Evolutionary conservation across 2,329 filamentous ascomycete genomes (phyloP).

Genomic region (Penicillium sp.): DNA sequence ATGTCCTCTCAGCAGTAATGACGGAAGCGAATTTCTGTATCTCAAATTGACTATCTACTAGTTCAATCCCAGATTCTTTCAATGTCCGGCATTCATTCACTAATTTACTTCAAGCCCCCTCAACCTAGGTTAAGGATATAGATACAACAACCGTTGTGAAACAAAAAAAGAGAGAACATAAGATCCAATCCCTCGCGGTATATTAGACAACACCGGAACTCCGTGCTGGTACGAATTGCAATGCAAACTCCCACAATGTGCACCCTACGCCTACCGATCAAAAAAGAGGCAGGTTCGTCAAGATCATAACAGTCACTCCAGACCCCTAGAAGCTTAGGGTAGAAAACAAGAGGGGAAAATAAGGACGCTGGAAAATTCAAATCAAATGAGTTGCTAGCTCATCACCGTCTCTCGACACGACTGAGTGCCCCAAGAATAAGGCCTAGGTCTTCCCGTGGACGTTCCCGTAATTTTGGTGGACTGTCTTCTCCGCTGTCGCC

Average conservation of each 20-base stretch:
- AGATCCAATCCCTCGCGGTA: constrained; percentile 13
- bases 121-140: background rate
- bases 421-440: constrained; percentile 43
- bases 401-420: constrained; percentile 39
- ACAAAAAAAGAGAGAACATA: background rate
- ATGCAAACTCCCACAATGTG: constrained; percentile 9
- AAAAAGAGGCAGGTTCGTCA: constrained; percentile 6
- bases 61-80: background rate
- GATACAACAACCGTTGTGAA: background rate
- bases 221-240: constrained; percentile 19
- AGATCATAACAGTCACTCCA: constrained; percentile 13
- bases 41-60: too few species aligned
- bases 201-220: constrained; percentile 19
- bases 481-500: constrained; percentile 19
- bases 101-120: background rate
- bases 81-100: background rate
- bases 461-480: constrained; percentile 15
- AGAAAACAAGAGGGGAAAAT: background rate
- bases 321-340: background rate
- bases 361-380: constrained; percentile 3
- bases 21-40: too few species aligned
- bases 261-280: background rate
- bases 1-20: too few species aligned
- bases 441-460: constrained; percentile 36
- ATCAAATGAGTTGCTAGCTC: background rate